Conservation (phyloP, 75 land plant species). For the Pseudotsuga menziesii region DNA sequence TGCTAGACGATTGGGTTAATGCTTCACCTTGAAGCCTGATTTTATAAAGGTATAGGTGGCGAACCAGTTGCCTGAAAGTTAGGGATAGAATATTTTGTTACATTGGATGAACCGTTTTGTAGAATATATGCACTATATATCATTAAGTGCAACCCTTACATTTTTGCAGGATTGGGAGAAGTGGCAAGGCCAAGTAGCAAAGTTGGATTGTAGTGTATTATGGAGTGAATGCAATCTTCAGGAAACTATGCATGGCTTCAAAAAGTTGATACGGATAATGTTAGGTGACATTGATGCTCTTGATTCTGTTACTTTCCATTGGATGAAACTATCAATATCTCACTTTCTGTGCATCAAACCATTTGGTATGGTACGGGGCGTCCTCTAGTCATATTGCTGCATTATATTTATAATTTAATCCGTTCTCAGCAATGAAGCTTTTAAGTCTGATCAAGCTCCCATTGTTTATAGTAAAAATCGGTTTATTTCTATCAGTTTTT, state of each 20-base stretch:
- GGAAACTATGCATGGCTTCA: slow-evolving; percentile 63
- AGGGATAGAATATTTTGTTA: background rate
- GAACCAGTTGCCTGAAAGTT: too few species aligned
- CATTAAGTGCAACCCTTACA: background rate
- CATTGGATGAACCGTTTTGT: background rate
- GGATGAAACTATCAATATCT: slow-evolving; percentile 88
- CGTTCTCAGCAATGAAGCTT: background rate
- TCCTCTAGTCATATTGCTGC: background rate
- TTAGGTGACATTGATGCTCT: slow-evolving; percentile 65
- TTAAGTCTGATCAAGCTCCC: background rate
- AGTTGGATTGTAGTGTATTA: slow-evolving; percentile 69
- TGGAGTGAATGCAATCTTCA: slow-evolving; percentile 81
- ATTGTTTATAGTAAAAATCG: background rate
- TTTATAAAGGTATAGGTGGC: slow-evolving; percentile 61
- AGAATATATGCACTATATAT: background rate
- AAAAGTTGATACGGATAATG: slow-evolving; percentile 67
- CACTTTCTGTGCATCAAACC: slow-evolving; percentile 86
- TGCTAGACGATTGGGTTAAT: slow-evolving; percentile 56
- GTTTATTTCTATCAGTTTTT: too few species aligned
- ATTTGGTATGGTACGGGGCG: slow-evolving; percentile 58
- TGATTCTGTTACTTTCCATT: slow-evolving; percentile 53
- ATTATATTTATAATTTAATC: background rate
- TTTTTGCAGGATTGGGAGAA: slow-evolving; percentile 80
- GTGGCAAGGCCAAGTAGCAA: slow-evolving; percentile 76
- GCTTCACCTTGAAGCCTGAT: slow-evolving; percentile 74